Evolutionary conservation across 2,329 filamentous ascomycete species (phyloP).

Genomic region (Ascochyta rabiei): DNA sequence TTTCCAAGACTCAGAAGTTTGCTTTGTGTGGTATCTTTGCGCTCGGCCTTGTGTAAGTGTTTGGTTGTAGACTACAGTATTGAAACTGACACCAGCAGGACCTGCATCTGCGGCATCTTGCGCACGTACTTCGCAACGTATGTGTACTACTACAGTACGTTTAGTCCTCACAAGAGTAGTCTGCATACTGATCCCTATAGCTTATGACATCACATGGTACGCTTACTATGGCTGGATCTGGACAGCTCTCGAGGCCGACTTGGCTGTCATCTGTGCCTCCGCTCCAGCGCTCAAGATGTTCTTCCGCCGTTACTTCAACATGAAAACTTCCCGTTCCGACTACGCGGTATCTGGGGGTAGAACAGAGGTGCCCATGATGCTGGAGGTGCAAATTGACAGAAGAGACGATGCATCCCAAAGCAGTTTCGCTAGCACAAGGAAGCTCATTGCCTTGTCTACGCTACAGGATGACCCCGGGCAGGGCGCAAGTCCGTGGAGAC

Average conservation of each 20-base stretch:
- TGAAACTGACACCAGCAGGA: slow-evolving; percentile 19
- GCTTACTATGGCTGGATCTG: slow-evolving; percentile 49
- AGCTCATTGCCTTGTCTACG: slow-evolving; percentile 25
- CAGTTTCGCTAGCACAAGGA: slow-evolving; percentile 27
- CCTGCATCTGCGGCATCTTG: slow-evolving; percentile 45
- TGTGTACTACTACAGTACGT: slow-evolving; percentile 34
- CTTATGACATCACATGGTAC: slow-evolving; percentile 51
- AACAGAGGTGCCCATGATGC: too few relatives aligned
- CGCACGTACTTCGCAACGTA: slow-evolving; percentile 47
- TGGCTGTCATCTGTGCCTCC: slow-evolving; percentile 52
- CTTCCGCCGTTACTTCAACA: slow-evolving; percentile 49
- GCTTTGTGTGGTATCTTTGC: slow-evolving; percentile 53
- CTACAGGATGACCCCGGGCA: slow-evolving; percentile 7
- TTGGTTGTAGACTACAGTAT: not conserved
- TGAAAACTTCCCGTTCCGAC: slow-evolving; percentile 15
- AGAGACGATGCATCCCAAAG: slow-evolving; percentile 24
- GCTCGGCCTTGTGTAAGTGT: slow-evolving; percentile 50
- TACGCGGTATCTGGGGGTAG: slow-evolving; percentile 14
- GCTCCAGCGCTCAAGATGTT: slow-evolving; percentile 53
- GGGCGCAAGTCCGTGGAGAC: slow-evolving; percentile 19
- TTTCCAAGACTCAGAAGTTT: slow-evolving; percentile 52
- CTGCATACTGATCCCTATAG: slow-evolving; percentile 7
- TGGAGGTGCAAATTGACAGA: slow-evolving; percentile 29
- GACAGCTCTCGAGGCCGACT: slow-evolving; percentile 50
- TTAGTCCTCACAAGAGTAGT: not conserved